Evolutionary conservation across 2,329 filamentous ascomycete genomes (phyloP).

Genomic region (Sporothrix globosa): DNA sequence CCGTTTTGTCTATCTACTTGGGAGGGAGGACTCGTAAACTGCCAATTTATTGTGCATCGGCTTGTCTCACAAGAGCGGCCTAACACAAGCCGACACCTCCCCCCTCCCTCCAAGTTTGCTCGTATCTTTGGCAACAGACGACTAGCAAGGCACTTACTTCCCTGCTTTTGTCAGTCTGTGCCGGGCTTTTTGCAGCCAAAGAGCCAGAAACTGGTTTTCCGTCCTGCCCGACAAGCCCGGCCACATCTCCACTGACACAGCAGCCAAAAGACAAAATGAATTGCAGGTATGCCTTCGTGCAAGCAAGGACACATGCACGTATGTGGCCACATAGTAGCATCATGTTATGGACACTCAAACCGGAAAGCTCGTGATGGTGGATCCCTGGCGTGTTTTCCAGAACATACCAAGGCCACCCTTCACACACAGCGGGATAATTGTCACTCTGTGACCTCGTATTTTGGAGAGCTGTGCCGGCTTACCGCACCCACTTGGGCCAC

Average conservation of each 20-base stretch:
- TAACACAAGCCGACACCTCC: not conserved
- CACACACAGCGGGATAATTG: not conserved
- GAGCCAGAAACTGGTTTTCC: constrained; percentile 20
- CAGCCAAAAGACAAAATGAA: not conserved
- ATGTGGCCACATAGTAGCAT: not conserved
- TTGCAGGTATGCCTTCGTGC: not conserved
- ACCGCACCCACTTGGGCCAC: not conserved
- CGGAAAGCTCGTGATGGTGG: constrained; percentile 24
- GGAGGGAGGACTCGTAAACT: not conserved
- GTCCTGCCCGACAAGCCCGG: constrained; percentile 15
- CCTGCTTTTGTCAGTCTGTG: not conserved
- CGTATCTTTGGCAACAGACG: not conserved
- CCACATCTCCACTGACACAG: constrained; percentile 23
- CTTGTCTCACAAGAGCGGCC: constrained; percentile 21
- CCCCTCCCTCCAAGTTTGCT: not conserved
- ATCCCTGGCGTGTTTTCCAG: not conserved
- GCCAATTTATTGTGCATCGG: constrained; percentile 13
- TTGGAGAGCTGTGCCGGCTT: not conserved
- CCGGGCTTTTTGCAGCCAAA: constrained; percentile 8
- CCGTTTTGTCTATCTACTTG: too few species aligned
- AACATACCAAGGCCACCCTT: not conserved
- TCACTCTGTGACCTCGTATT: constrained; percentile 17
- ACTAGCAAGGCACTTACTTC: not conserved
- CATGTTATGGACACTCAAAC: constrained; percentile 17
- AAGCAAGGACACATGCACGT: not conserved